A percentile compares a stretch with the other conserved stretches of the same genome.
Evolutionary conservation across 306 rosid species (phyloP).

Genomic region (Medicago truncatula): MtrunA17r5.0-ANR NC_053042.1:1160501-1161000

Average conservation of each 20-base stretch:
- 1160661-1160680: background rate
- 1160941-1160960: background rate
- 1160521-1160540: slow-evolving; percentile 75
- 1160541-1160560: slow-evolving; percentile 72
- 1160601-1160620: slow-evolving; percentile 62
- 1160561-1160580: slow-evolving; percentile 68
- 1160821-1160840: slow-evolving; percentile 54
- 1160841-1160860: background rate
- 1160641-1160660: slow-evolving; percentile 6
- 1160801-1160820: slow-evolving; percentile 53
- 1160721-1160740: background rate
- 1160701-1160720: background rate
- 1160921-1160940: background rate
- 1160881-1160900: too few relatives aligned
- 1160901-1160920: background rate
- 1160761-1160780: slow-evolving; percentile 44
- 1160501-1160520: slow-evolving; percentile 97
- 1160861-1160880: background rate
- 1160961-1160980: background rate
- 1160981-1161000: background rate
- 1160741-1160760: slow-evolving; percentile 33
- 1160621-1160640: slow-evolving; percentile 56
- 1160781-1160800: slow-evolving; percentile 55
- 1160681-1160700: background rate
- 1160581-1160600: slow-evolving; percentile 61